Evolutionary conservation across 306 rosid species (phyloP), one percentile per base, ranked within the genome.

Genomic region (Medicago arabica): DNA sequence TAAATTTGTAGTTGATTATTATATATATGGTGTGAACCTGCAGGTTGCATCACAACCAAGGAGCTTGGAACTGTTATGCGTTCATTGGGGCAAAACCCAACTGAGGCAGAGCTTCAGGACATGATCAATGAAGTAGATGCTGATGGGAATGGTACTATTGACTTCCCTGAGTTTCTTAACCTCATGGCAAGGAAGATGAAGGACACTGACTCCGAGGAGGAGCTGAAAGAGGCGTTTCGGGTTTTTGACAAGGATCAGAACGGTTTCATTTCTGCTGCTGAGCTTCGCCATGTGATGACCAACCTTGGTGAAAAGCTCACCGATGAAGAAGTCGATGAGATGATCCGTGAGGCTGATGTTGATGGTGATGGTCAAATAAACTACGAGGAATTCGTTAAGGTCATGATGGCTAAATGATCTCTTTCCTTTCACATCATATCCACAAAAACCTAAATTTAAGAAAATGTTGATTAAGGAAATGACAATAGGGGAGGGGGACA

Each of bases 281-380:
- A 91, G 83, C 88, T 91, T 34, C 97, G 97, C 78, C 97, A 89
- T 71, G 97, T 91, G 77, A 91, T 91, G 97, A 91, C 97, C 63
- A 91, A 91, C 81, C 93, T 91, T 3, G 97, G 97, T 2, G 97
- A 91, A 89, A 91, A 91, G 81, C 91, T 91, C 84, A 91, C 92
- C 0, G 96, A 91, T 19, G 96, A 91, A 44, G 96, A 91, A 76
- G 96, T 91, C 1, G 93, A 90, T 69, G 96, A 90, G 90, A 90
- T 90, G 96, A 88, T 90, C 58, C 84, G 90, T 4, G 96, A 90
- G 82, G 96, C 96, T 66, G 96, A 90, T 67, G 92, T 89, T 67
- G 97, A 91, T 53, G 97, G 97, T 51, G 96, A 91, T 67, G 96
- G 96, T 59, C 96, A 91, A 88, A 91, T 91, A 80, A 91, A 91